Evolutionary conservation across 176 grass and related monocot genomes (phyloP), one percentile per base, ranked within the genome.

Genomic region (Alloteropsis semialata): DNA sequence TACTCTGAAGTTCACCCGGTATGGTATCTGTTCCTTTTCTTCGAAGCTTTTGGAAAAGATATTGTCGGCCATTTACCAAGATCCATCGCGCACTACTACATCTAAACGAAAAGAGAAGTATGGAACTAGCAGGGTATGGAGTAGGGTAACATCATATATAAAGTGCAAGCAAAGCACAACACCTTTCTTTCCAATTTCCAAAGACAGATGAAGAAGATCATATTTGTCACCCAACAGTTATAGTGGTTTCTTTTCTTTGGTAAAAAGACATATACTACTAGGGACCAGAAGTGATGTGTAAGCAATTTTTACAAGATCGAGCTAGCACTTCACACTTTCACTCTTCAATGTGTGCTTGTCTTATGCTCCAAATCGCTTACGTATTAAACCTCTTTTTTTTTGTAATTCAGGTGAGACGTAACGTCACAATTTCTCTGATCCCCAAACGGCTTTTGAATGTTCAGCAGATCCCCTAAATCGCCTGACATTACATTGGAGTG

Each of bases 351-450:
- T 9, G 8, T 72, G 12, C 3, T 65, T 73, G 45, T 53, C 17
- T 54, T 61, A 55, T 70, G 55, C 18, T 66, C 43, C 78, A 66
- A 42, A 78, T 78, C 45, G 66, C 81, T 24, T 25, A 42, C 5
- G 39, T 30, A 6, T 19, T 24, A 62, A 79, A 44, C 49, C 39
- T 19, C 13, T 32, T 59, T 68, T 55, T 33, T 68, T 55, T 33
- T 30, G 0, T 10, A 28, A 58, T 58, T 58, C n/a, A 86, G 84
- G 88, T 90, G 84, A 87, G 67, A 82, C 17, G 88, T 83, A 79
- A 79, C 79, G 48, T 79, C 84, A 65, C 29, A 22, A 21, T 65
- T 33, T n/a, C 28, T 21, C 28, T 21, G 28, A 56, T 65, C 33
- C 33, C 36, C 15, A 74, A 61, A 68, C 32, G 17, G 22, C 43